Base-by-base conservation (phyloP, 2,329 filamentous ascomycete species). In the Aspergillus hortae region DNA sequence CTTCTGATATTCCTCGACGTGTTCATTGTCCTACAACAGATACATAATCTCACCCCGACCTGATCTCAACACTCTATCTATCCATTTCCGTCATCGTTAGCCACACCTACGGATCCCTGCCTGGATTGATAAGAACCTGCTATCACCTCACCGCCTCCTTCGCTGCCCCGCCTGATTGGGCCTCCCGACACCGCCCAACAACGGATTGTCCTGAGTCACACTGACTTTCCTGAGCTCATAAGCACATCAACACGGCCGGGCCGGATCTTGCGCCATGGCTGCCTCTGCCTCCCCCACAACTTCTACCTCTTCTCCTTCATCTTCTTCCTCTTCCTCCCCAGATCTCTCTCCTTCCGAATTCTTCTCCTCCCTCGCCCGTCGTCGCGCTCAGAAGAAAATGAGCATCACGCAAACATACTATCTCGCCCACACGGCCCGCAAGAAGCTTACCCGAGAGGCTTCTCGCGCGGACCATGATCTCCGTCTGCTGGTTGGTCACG, bases 361-460 rank as follows among this genome's bases (percentile, higher is more conserved):
- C 60, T 74, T 74, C 33, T 64, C 77, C 46, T 73, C 76, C 60
- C 59, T 69, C 54, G 48, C 59, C 38, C 63, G 68, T 35, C 61
- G 64, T 17, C 68, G 64, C 27, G 76, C 77, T 72, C 81, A 88
- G 78, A 89, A 91, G 76, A 92, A 88, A 77, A 97, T 97, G 94
- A 95, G 89, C 72, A 88, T 97, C 78, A 95, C 92, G 25, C 91
- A 96, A 77, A 97, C 92, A 56, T 99, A 97, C 87, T 96, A 90
- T 80, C 88, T 97, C 66, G 94, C 94, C 71, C 92, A 96, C 81
- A 92, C 92, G 76, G 94, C 94, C 70, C 86, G 94, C 73, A 88
- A 87, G 65, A 99, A 99, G 90, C 91, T 99, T 69, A 91, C 91
- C 61, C 84, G 82, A 59, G 92, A 97, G 79, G 94, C 94, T 78